Evolutionary conservation across 148 eudicot genomes (phyloP).

Genomic region (Beta vulgaris): DNA sequence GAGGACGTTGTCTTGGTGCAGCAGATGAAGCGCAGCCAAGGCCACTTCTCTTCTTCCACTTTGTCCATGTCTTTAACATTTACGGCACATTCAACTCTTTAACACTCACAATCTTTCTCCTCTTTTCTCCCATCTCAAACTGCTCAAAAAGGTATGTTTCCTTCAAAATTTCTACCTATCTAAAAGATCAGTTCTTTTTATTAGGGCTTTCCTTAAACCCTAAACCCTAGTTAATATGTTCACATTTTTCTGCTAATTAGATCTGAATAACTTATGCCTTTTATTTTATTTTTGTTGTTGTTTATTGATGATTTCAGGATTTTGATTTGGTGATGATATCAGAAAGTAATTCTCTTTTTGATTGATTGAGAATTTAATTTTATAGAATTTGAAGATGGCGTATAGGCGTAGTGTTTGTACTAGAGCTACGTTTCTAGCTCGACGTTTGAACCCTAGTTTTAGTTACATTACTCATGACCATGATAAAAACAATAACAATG

Average conservation of each 20-base stretch:
- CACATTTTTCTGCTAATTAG: background rate
- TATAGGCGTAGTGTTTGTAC: conserved; percentile 61
- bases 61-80: background rate
- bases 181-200: background rate
- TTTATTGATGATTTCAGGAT: conserved; percentile 22
- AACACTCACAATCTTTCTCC: background rate
- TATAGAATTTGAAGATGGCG: conserved; percentile 45
- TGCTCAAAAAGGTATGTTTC: background rate
- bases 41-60: background rate
- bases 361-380: conserved; percentile 9
- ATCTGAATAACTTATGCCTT: background rate
- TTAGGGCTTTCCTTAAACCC: conserved; percentile 31
- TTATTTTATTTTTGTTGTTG: background rate
- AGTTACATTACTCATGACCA: conserved; percentile 42
- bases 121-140: background rate
- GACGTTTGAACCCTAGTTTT: conserved; percentile 45
- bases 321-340: conserved; percentile 8
- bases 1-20: conserved; percentile 14
- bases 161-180: background rate
- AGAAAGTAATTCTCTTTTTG: background rate
- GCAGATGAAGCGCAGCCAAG: conserved; percentile 8
- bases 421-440: conserved; percentile 52
- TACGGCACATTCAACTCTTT: background rate
- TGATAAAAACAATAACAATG: conserved; percentile 31
- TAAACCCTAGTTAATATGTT: conserved; percentile 26